phyloP scores from a whole-genome alignment of 495 filamentous ascomycete species.

The Glonium stellatum region DNA sequence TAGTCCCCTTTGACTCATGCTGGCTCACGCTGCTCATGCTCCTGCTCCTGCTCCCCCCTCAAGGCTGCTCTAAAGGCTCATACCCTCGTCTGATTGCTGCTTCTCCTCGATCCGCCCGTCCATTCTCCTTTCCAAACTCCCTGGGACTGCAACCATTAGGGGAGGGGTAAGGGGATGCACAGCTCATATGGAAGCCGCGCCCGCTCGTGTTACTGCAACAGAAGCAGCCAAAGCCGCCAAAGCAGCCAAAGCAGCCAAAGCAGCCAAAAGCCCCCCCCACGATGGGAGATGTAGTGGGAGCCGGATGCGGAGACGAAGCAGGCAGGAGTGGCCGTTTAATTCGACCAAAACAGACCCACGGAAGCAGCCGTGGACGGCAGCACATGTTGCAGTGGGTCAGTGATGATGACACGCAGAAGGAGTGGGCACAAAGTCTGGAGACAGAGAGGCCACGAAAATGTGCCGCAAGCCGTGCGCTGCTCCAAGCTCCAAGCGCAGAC shows the following conservation, averaged over 20 bases:
- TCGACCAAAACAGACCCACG: neutral
- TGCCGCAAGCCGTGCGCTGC: constrained; percentile 1
- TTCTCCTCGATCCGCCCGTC: neutral
- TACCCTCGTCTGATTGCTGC: no score
- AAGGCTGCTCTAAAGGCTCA: no score
- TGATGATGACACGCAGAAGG: constrained; percentile 3
- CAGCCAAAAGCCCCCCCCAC: neutral
- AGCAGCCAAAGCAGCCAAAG: neutral
- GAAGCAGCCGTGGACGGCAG: neutral
- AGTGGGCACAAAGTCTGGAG: constrained; percentile 6
- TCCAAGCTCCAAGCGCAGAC: neutral
- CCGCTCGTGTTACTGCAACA: neutral
- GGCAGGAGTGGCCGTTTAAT: neutral
- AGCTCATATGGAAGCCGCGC: neutral
- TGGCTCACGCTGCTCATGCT: no score
- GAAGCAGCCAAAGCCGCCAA: neutral
- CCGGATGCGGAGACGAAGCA: neutral
- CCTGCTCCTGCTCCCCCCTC: no score
- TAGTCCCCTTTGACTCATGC: neutral
- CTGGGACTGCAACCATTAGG: neutral
- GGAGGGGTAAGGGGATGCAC: neutral
- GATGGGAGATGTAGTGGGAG: neutral
- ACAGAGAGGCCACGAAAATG: neutral
- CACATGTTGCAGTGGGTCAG: neutral
- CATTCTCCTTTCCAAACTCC: neutral